Conservation (phyloP, 108 stramenopile species). For the Pseudonitzschia multiseries region DNA sequence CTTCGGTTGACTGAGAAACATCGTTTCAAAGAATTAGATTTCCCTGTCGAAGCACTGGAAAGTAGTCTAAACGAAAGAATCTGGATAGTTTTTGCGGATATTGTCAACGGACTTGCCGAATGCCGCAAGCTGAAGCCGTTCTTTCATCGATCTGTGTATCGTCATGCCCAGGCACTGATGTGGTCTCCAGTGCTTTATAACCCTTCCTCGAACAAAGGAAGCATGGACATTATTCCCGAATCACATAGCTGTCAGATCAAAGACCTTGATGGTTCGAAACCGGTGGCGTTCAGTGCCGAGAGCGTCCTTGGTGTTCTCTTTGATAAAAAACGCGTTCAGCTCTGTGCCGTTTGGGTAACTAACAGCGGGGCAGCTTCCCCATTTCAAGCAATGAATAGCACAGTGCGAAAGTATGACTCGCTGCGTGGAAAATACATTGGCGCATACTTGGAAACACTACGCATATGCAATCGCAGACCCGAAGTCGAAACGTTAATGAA, state of each 20-base stretch:
- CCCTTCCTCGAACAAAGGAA: conserved; percentile 46
- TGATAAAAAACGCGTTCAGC: conserved; percentile 72
- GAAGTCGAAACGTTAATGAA: conserved; percentile 64
- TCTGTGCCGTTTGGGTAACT: conserved; percentile 87
- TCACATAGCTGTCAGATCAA: conserved; percentile 44
- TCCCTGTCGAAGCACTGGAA: neutral
- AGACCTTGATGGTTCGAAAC: conserved; percentile 51
- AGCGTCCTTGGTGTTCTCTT: conserved; percentile 61
- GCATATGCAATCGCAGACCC: conserved; percentile 39
- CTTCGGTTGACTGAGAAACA: conserved; percentile 53
- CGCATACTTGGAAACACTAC: conserved; percentile 65
- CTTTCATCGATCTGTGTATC: conserved; percentile 84
- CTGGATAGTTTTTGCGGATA: conserved; percentile 71
- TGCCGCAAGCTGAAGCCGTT: conserved; percentile 60
- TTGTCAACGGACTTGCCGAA: conserved; percentile 65
- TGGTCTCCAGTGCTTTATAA: conserved; percentile 77
- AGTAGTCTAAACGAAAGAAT: conserved; percentile 23
- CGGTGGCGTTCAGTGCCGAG: conserved; percentile 55
- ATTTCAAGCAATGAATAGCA: conserved; percentile 73
- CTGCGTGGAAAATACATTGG: conserved; percentile 77
- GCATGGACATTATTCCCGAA: conserved; percentile 47
- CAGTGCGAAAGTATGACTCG: conserved; percentile 78
- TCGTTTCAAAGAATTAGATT: conserved; percentile 37
- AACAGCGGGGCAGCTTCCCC: conserved; percentile 57
- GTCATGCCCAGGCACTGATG: conserved; percentile 77